phyloP scores from a whole-genome alignment of 1,284 basidiomycete genomes.

The Porodaedalea pini region DNA sequence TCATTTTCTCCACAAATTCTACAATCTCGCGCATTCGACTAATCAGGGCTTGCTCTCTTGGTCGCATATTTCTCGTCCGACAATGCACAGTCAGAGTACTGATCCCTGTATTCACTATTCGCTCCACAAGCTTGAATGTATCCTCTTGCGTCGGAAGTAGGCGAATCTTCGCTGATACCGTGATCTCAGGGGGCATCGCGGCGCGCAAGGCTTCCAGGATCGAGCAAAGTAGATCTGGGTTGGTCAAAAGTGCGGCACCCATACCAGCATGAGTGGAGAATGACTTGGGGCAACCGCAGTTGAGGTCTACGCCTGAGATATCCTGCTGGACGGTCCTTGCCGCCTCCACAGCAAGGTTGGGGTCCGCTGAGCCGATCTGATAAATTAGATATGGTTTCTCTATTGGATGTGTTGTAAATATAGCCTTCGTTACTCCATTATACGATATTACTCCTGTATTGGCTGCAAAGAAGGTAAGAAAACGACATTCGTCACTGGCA shows the following conservation, averaged over 20 bases:
- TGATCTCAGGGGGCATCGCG: slow-evolving; percentile 73
- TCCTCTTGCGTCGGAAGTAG: slow-evolving; percentile 83
- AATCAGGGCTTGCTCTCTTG: slow-evolving; percentile 76
- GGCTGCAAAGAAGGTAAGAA: slow-evolving; percentile 44
- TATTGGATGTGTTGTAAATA: slow-evolving; percentile 92
- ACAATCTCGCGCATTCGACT: slow-evolving; percentile 83
- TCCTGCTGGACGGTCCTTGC: slow-evolving; percentile 85
- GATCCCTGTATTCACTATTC: slow-evolving; percentile 86
- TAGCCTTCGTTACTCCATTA: slow-evolving; percentile 74
- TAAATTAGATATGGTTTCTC: slow-evolving; percentile 90
- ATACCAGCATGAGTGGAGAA: slow-evolving; percentile 95
- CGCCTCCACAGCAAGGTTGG: slow-evolving; percentile 87
- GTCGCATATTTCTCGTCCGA: slow-evolving; percentile 90
- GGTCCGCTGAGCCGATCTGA: slow-evolving; percentile 90
- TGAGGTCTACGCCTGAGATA: slow-evolving; percentile 91
- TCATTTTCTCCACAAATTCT: slow-evolving; percentile 67
- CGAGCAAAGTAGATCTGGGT: slow-evolving; percentile 85
- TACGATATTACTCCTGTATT: slow-evolving; percentile 88
- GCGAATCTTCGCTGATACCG: slow-evolving; percentile 90
- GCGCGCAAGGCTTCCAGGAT: slow-evolving; percentile 77
- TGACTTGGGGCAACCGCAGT: slow-evolving; percentile 93
- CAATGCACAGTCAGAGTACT: slow-evolving; percentile 93
- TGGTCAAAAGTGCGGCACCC: slow-evolving; percentile 93
- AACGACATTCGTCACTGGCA: background rate
- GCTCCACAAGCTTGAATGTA: slow-evolving; percentile 82